Evolutionary conservation across 371 early-diverging fungal species (phyloP).

Genomic region (Mucor mucedo): DNA sequence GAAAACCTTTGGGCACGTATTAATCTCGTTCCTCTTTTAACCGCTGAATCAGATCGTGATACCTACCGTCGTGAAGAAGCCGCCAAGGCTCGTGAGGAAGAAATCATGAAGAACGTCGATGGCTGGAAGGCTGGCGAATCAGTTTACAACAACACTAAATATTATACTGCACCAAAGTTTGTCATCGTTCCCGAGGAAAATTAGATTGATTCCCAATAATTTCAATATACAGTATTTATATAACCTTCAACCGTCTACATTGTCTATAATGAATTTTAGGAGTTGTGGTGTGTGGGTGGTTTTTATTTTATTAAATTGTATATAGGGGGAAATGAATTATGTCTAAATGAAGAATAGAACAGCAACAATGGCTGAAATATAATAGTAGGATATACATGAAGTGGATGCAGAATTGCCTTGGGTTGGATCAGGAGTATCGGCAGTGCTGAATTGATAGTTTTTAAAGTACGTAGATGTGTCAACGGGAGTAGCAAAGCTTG

Average conservation of each 20-base stretch:
- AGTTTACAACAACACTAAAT: constrained; percentile 83
- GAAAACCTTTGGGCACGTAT: constrained; percentile 95
- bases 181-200: constrained; percentile 55
- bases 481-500: constrained; percentile 45
- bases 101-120: constrained; percentile 87
- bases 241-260: neutral
- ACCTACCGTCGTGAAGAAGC: constrained; percentile 83
- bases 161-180: constrained; percentile 73
- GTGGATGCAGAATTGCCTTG: constrained; percentile 11
- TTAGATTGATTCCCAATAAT: constrained; percentile 19
- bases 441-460: constrained; percentile 46
- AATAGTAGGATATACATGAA: constrained; percentile 2
- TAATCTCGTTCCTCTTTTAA: constrained; percentile 85
- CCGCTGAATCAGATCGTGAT: constrained; percentile 95
- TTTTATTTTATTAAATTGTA: neutral
- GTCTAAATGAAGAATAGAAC: constrained; percentile 1
- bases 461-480: constrained; percentile 44
- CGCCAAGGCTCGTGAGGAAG: constrained; percentile 77
- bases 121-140: constrained; percentile 81
- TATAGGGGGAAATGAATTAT: neutral
- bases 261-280: neutral
- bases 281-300: neutral
- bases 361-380: neutral
- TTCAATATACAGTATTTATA: constrained; percentile 7
- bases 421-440: constrained; percentile 26